Evolutionary conservation across 148 eudicot genomes (phyloP).

Genomic region (Persicaria tinctoria): DNA sequence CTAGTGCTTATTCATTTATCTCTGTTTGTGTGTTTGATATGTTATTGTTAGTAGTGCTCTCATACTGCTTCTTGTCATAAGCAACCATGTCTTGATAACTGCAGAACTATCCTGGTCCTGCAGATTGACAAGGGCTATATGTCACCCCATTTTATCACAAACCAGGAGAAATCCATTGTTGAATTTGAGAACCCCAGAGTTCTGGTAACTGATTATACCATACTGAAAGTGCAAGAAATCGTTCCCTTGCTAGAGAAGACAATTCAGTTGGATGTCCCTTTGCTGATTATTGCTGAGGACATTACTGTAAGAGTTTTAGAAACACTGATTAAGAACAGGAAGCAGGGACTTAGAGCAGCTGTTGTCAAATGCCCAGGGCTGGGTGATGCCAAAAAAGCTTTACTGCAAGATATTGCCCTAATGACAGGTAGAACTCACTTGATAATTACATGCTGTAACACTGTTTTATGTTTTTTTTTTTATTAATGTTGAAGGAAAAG

Average conservation of each 20-base stretch:
- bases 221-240: slow-evolving; percentile 62
- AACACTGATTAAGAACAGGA: slow-evolving; percentile 64
- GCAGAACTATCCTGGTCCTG: slow-evolving; percentile 18
- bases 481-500: too few relatives aligned
- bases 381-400: slow-evolving; percentile 66
- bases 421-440: slow-evolving; percentile 62
- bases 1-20: not conserved
- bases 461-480: too few relatives aligned
- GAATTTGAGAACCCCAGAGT: slow-evolving; percentile 85
- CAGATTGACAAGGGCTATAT: slow-evolving; percentile 97
- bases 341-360: slow-evolving; percentile 69
- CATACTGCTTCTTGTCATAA: slow-evolving; percentile 2
- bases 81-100: slow-evolving; percentile 5
- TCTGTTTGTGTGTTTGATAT: not conserved
- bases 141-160: slow-evolving; percentile 82
- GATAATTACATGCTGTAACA: not conserved
- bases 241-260: slow-evolving; percentile 80
- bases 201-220: slow-evolving; percentile 85
- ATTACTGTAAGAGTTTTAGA: slow-evolving; percentile 63
- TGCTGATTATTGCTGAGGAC: slow-evolving; percentile 82
- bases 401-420: slow-evolving; percentile 88
- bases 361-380: slow-evolving; percentile 88
- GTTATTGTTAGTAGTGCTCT: not conserved
- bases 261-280: slow-evolving; percentile 74
- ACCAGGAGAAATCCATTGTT: slow-evolving; percentile 64